phyloP scores from a whole-genome alignment of 2,329 filamentous ascomycete genomes.

The Leptosphaerulina australis region DNA sequence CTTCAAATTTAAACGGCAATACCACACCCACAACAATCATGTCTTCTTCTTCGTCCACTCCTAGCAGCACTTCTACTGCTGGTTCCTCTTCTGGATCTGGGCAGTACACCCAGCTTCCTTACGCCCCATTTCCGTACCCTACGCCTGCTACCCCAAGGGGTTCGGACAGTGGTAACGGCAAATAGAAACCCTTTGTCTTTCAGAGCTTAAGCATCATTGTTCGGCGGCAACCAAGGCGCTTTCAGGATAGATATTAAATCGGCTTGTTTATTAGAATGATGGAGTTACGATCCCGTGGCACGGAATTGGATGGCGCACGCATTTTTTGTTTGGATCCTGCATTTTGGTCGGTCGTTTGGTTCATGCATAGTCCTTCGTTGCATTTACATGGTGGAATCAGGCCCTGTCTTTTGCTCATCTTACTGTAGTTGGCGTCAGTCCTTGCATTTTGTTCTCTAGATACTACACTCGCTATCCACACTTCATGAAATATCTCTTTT shows the following conservation, averaged over 20 bases:
- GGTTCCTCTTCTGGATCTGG: conserved; percentile 37
- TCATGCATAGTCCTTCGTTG: neutral
- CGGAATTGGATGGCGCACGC: neutral
- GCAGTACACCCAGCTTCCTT: conserved; percentile 41
- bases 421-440: neutral
- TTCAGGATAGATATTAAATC: too few species aligned
- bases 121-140: conserved; percentile 47
- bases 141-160: conserved; percentile 41
- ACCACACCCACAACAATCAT: conserved; percentile 23
- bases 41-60: conserved; percentile 43
- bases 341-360: too few species aligned
- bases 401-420: conserved; percentile 2
- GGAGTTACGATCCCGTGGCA: neutral
- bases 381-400: conserved; percentile 8
- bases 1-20: conserved; percentile 22
- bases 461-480: neutral
- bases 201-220: neutral
- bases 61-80: conserved; percentile 40
- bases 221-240: too few species aligned
- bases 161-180: conserved; percentile 24
- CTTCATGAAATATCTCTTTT: neutral
- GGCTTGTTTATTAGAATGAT: too few species aligned
- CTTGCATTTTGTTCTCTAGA: neutral
- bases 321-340: neutral
- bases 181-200: conserved; percentile 16